Percentiles rank a stretch among this genome's conserved stretches.
phyloP scores from a whole-genome alignment of 176 grass and related monocot species.

The Eragrostis nindensis region DNA sequence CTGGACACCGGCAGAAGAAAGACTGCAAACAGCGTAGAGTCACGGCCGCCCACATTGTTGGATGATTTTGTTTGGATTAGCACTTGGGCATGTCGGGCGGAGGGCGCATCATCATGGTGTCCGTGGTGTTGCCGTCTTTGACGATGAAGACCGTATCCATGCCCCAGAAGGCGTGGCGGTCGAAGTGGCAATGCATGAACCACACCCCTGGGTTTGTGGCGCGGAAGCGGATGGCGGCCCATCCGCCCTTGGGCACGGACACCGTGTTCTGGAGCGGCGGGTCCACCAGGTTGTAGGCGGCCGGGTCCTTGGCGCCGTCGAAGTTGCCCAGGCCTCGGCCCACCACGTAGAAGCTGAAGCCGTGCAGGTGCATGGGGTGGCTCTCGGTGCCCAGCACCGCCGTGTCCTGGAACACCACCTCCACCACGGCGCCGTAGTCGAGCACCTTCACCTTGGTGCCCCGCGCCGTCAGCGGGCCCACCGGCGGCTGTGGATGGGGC shows the following conservation, averaged over 20 bases:
- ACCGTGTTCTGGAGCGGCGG: conserved; percentile 62
- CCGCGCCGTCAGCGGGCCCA: conserved; percentile 9
- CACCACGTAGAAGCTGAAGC: conserved; percentile 63
- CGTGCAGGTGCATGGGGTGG: conserved; percentile 76
- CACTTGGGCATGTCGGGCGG: conserved; percentile 63
- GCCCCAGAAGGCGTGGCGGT: conserved; percentile 56
- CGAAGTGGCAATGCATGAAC: conserved; percentile 76
- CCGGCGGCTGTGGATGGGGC: neutral
- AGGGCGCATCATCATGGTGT: conserved; percentile 29
- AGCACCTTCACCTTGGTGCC: conserved; percentile 55
- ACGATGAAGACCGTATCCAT: conserved; percentile 72
- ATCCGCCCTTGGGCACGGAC: conserved; percentile 51
- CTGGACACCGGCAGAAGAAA: conserved; percentile 96
- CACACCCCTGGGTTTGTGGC: conserved; percentile 64
- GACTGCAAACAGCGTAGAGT: conserved; percentile 76
- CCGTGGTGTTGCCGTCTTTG: conserved; percentile 37
- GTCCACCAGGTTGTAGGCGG: conserved; percentile 56
- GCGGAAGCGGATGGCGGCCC: conserved; percentile 61
- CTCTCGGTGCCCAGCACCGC: conserved; percentile 60
- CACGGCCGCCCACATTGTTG: too few species aligned
- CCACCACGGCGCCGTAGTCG: conserved; percentile 46
- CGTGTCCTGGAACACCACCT: conserved; percentile 79
- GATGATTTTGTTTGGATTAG: too few species aligned
- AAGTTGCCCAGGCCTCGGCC: conserved; percentile 59
- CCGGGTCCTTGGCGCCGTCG: conserved; percentile 34